Base-by-base conservation (phyloP, 2,329 filamentous ascomycete genomes). In the Colletotrichum salicis region DNA sequence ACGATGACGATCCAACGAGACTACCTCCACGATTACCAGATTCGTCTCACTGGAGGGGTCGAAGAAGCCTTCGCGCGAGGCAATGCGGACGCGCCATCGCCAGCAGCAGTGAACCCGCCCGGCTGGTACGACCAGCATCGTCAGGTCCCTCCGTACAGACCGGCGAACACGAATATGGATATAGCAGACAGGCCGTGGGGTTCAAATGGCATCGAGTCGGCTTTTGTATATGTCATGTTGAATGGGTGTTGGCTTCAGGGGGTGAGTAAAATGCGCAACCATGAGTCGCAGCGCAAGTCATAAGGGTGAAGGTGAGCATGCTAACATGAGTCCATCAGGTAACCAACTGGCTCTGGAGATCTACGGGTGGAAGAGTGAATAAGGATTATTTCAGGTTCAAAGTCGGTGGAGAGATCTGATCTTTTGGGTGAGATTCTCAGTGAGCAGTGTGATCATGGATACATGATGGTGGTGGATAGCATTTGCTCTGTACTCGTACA, bases 341-440 rank as follows among this genome's bases (percentile, higher is more conserved):
- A 22, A 48, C 65, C 48, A 71, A 69, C 48, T 69, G 65, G 70
- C 35, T 71, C 22, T 71, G 70, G 70, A 70, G 70, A 48, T 48
- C 15, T 15, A 71, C 59, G n/a, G 70, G 59, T 2, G 70, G 35
- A 29, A 85, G 77, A 70, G 71, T 88, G 11, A 86, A 86, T 75
- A 80, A 85, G 71, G 77, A 78, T n/a, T 78, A 85, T 27, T 87
- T 89, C 62, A 82, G 82, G 37, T 88, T 88, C 75, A 82, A 84
- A 37, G 79, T 90, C 68, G 88, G 89, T 12, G 88, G 88, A 13
- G 88, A 90, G 76, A 87, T 81, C 76, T 86, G 60, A 70, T 41
- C 51, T 51, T 29, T 29, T 33, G 33, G 51, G 13, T 22, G 33
- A 24, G 3, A 2, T 67, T 70, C 19, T 71, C 66, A 8, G 63